Conservation (phyloP, 2,329 filamentous ascomycete species). For the Pseudocercospora vitis region DNA sequence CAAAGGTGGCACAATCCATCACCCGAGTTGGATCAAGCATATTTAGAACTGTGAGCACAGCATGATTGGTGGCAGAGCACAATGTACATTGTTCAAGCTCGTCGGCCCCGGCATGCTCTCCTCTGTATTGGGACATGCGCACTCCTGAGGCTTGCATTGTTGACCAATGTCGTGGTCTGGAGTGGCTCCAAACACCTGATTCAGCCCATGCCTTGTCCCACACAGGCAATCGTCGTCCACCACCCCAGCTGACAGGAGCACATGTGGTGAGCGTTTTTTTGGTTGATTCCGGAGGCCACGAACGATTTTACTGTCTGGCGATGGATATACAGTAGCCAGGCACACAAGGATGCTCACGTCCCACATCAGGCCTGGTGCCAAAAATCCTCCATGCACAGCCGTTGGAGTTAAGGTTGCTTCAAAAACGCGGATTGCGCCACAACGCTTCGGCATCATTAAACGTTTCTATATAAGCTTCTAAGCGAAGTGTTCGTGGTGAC, state of each 20-base stretch:
- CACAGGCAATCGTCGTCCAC: conserved; percentile 1
- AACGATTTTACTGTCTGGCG: conserved; percentile 4
- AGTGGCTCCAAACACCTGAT: background rate
- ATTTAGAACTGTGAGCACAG: background rate
- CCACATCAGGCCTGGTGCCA: conserved; percentile 10
- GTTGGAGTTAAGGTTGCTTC: conserved; percentile 8
- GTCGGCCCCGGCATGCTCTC: conserved; percentile 1
- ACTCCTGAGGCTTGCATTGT: conserved; percentile 19
- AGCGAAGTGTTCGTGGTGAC: background rate
- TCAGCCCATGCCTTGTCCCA: conserved; percentile 5
- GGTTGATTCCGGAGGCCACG: background rate
- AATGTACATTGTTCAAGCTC: conserved; percentile 12
- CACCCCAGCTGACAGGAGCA: conserved; percentile 4
- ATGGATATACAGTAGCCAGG: background rate
- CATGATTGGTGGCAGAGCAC: conserved; percentile 7
- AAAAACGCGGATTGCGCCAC: conserved; percentile 9
- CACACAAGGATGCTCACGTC: conserved; percentile 2
- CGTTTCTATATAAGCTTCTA: background rate
- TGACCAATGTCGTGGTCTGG: conserved; percentile 2
- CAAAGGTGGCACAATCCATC: conserved; percentile 7
- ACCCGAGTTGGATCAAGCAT: background rate
- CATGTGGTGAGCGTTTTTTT: conserved; percentile 3
- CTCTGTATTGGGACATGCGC: background rate
- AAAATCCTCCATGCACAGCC: conserved; percentile 13
- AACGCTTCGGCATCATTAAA: conserved; percentile 4